Base-by-base conservation (phyloP, 2,329 filamentous ascomycete species). In the Laburnicola sp. region DNA sequence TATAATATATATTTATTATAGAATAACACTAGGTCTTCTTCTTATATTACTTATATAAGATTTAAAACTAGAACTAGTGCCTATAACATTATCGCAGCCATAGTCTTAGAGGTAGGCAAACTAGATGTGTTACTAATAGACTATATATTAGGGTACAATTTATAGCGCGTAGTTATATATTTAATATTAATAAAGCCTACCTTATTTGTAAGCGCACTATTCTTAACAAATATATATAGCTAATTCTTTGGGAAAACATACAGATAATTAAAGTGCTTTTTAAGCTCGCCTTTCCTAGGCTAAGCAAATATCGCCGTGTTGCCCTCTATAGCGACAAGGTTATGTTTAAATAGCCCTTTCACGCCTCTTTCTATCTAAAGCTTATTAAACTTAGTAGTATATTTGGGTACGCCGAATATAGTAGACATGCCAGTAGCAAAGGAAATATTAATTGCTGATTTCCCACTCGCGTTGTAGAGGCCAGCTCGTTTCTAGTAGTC, bases 361-460 rank as follows among this genome's bases (percentile, higher is more conserved):
- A 74, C 66, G 25, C 71, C 70, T 10, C 72, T 58, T 50, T 72
- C 57, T 11, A 63, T 54, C 8, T 71, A 65, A 39, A 74, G 57
- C 45, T 68, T 60, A 31, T 74, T 66, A 4, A 74, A 66, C 11
- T 57, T 61, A 5, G 60, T 63, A 50, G 55, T 68, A 58, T 74
- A 74, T 48, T 74, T 74, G n/a, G 70, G 69, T 7, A 74, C 71
- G 23, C 70, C 72, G 37, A 74, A 74, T 71, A 74, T 74, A 27
- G 58, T 63, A 1, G 71, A 70, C 6, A 74, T 58, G 6, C 69
- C 70, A 2, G 71, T 74, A 6, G 71, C 71, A 50, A 74, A 74
- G 44, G 59, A 59, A 48, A 74, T 69, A 25, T 70, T 54, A 52
- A 74, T 70, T 4, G 63, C 50, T 1, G 71, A 74, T 22, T n/a